Evolutionary conservation across 495 filamentous ascomycete species (phyloP).

Genomic region (Lineolata rhizophorae): DNA sequence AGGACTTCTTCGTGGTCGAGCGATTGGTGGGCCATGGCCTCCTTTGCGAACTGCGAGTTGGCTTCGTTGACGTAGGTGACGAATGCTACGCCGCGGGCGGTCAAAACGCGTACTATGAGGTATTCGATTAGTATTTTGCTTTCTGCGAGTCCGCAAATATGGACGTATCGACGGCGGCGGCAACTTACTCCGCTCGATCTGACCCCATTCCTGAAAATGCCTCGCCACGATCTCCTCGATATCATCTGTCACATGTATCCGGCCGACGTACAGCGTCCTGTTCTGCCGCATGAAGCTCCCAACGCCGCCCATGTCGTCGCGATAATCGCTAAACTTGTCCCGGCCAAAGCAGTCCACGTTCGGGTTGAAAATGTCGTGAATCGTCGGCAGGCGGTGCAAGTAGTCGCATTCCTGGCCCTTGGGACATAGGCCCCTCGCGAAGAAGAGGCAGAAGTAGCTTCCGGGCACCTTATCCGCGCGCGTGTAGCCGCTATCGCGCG

Average conservation of each 20-base stretch:
- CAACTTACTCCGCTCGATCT: slow-evolving; percentile 47
- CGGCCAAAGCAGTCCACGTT: slow-evolving; percentile 89
- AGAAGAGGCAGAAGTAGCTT: slow-evolving; percentile 82
- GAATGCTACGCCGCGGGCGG: slow-evolving; percentile 72
- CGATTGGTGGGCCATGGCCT: slow-evolving; percentile 74
- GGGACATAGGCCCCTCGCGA: slow-evolving; percentile 63
- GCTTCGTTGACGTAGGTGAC: slow-evolving; percentile 72
- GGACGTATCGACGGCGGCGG: not conserved
- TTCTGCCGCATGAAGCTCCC: slow-evolving; percentile 82
- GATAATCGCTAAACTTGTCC: slow-evolving; percentile 69
- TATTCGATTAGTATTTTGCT: no score
- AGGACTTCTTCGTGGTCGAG: slow-evolving; percentile 78
- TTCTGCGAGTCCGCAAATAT: not conserved
- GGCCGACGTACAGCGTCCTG: slow-evolving; percentile 74
- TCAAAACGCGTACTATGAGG: slow-evolving; percentile 50
- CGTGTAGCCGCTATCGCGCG: slow-evolving; percentile 70
- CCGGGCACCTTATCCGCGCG: slow-evolving; percentile 61
- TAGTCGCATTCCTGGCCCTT: slow-evolving; percentile 87
- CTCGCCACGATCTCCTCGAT: slow-evolving; percentile 91
- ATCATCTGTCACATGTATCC: slow-evolving; percentile 91
- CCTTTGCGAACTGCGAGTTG: slow-evolving; percentile 63
- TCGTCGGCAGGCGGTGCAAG: slow-evolving; percentile 62
- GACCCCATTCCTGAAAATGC: slow-evolving; percentile 88
- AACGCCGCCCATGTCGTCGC: slow-evolving; percentile 92
- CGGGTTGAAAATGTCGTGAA: slow-evolving; percentile 68